These are phyloP conservation scores for Carnegiea gigantea DNA, from an alignment of 179 eudicot species.

Conservation along the genomic window DNA sequence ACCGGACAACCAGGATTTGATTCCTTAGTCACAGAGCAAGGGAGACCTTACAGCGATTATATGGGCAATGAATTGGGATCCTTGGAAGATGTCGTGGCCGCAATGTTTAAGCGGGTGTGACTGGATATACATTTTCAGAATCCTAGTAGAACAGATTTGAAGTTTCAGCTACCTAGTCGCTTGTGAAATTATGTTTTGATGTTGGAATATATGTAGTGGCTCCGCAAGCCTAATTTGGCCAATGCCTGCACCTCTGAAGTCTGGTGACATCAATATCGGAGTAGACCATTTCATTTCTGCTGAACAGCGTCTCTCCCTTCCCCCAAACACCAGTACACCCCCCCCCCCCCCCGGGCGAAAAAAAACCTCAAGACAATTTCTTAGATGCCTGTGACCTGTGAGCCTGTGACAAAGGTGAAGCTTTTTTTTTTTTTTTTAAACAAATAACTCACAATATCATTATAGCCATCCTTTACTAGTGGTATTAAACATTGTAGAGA, in stretches of 20 bases:
- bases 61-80: constrained; percentile 41
- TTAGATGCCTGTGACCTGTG: too few relatives aligned
- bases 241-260: background rate
- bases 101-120: constrained; percentile 42
- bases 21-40: constrained; percentile 31
- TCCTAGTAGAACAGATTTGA: background rate
- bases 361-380: too few relatives aligned
- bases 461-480: too few relatives aligned
- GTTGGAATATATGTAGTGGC: background rate
- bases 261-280: background rate
- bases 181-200: background rate
- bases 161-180: background rate
- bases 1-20: constrained; percentile 34
- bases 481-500: too few relatives aligned
- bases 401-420: too few relatives aligned
- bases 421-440: too few relatives aligned
- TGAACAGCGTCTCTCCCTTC: too few relatives aligned
- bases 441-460: too few relatives aligned
- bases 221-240: background rate
- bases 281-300: background rate
- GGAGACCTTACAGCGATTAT: constrained; percentile 26
- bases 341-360: too few relatives aligned
- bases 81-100: constrained; percentile 60
- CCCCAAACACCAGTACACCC: too few relatives aligned
- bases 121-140: background rate